A percentile compares a stretch with the other conserved stretches of the same genome.
Evolutionary conservation across 2,329 filamentous ascomycete species (phyloP).

Genomic region (Fusarium sacchari): DNA sequence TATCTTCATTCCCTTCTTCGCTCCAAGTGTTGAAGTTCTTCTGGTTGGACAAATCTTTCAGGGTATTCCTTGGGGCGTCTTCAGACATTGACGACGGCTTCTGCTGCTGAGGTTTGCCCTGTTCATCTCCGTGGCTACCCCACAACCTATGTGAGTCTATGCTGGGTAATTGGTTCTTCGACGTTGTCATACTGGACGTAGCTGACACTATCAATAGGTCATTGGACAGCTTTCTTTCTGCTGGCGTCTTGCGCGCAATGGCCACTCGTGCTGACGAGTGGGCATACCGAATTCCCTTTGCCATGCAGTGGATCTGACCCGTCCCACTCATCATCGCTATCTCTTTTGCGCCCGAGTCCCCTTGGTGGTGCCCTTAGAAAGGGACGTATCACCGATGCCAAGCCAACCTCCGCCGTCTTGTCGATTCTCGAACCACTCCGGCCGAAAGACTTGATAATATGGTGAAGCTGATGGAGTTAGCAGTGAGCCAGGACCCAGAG

Average conservation of each 20-base stretch:
- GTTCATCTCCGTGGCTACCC: slow-evolving; percentile 52
- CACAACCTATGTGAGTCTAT: slow-evolving; percentile 55
- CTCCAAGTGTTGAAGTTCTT: slow-evolving; percentile 50
- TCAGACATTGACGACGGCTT: slow-evolving; percentile 53
- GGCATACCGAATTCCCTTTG: neutral
- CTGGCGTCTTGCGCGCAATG: neutral
- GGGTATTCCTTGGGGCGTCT: slow-evolving; percentile 54
- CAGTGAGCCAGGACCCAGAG: neutral
- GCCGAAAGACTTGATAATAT: neutral
- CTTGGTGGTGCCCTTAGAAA: neutral
- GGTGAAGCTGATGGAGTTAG: neutral
- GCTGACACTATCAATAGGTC: neutral
- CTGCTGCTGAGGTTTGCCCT: slow-evolving; percentile 56
- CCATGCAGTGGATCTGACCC: neutral
- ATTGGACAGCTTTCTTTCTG: neutral
- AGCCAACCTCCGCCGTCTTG: neutral
- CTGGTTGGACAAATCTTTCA: slow-evolving; percentile 58
- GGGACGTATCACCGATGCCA: neutral
- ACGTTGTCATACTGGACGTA: no score
- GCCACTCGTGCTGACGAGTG: neutral
- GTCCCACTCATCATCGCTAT: neutral
- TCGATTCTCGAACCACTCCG: neutral
- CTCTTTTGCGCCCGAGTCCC: neutral
- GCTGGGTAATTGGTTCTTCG: slow-evolving; percentile 43
- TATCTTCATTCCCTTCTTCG: slow-evolving; percentile 47